Conservation (phyloP, 352 stramenopile species). For the Phytophthora pinifolia region DNA sequence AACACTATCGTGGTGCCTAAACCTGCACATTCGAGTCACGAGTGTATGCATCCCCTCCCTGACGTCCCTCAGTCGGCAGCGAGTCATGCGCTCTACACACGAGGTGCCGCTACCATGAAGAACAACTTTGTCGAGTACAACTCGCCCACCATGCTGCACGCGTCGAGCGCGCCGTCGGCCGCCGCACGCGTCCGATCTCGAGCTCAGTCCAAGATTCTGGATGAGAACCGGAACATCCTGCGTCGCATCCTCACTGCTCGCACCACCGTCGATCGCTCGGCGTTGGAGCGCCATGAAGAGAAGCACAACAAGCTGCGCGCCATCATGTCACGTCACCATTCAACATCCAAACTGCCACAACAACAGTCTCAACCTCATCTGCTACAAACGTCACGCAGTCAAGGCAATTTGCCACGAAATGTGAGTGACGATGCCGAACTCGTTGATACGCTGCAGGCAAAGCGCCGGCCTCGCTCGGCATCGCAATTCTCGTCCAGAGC, state of each 20-base stretch:
- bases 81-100: slow-evolving; percentile 52
- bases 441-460: slow-evolving; percentile 2
- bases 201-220: slow-evolving; percentile 39
- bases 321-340: slow-evolving; percentile 45
- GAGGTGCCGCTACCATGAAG: slow-evolving; percentile 43
- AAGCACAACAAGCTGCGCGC: slow-evolving; percentile 40
- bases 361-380: slow-evolving; percentile 2
- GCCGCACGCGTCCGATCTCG: slow-evolving; percentile 26
- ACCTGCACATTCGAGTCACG: slow-evolving; percentile 21
- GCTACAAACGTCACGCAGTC: slow-evolving; percentile 16
- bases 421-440: not conserved
- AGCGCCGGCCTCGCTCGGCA: slow-evolving; percentile 18
- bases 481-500: slow-evolving; percentile 10
- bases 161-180: slow-evolving; percentile 34
- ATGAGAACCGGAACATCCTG: slow-evolving; percentile 57
- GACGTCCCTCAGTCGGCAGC: slow-evolving; percentile 31
- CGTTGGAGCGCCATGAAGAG: slow-evolving; percentile 39
- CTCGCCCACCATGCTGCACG: slow-evolving; percentile 27
- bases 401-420: slow-evolving; percentile 11
- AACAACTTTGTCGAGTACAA: slow-evolving; percentile 58
- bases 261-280: slow-evolving; percentile 42
- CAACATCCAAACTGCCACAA: slow-evolving; percentile 20
- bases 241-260: slow-evolving; percentile 46
- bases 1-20: slow-evolving; percentile 30
- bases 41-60: slow-evolving; percentile 21